A percentile compares a stretch with the other conserved stretches of the same genome.
Evolutionary conservation across 129 eudicot genomes (phyloP).

Genomic region (Tanacetum coccineum): DNA sequence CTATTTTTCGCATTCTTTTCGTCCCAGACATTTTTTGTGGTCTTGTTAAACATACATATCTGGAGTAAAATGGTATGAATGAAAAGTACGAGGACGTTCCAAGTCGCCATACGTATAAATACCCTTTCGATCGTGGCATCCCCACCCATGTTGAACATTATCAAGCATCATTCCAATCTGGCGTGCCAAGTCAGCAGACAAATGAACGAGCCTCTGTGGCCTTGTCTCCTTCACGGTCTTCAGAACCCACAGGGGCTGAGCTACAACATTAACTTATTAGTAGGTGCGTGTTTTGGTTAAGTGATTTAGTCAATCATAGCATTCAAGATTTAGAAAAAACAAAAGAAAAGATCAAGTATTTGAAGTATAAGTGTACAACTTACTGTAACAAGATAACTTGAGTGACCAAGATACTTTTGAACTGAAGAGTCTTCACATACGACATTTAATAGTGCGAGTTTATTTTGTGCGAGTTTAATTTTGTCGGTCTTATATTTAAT

Average conservation of each 20-base stretch:
- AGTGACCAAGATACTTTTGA: conserved; percentile 70
- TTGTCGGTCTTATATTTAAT: too few relatives aligned
- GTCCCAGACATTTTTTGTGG: too few relatives aligned
- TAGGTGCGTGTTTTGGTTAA: not conserved
- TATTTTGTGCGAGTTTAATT: too few relatives aligned
- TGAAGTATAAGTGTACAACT: too few relatives aligned
- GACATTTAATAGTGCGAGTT: too few relatives aligned
- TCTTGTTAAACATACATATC: too few relatives aligned
- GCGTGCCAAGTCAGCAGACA: conserved; percentile 90
- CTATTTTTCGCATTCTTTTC: too few relatives aligned
- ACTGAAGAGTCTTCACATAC: conserved; percentile 86
- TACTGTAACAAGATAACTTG: conserved; percentile 77
- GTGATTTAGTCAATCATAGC: not conserved
- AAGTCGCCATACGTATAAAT: not conserved
- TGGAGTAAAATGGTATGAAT: too few relatives aligned
- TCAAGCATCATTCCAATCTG: conserved; percentile 72
- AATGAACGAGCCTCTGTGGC: too few relatives aligned
- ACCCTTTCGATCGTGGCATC: conserved; percentile 48
- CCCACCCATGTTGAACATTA: conserved; percentile 35
- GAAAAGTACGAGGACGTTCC: too few relatives aligned
- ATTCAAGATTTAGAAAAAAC: not conserved
- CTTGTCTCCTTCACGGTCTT: conserved; percentile 70
- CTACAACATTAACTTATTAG: conserved; percentile 16
- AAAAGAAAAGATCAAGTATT: too few relatives aligned
- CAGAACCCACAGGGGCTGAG: conserved; percentile 89